phyloP scores from a whole-genome alignment of 2,329 filamentous ascomycete species.

The Chaetomiaceae sp. region DNA sequence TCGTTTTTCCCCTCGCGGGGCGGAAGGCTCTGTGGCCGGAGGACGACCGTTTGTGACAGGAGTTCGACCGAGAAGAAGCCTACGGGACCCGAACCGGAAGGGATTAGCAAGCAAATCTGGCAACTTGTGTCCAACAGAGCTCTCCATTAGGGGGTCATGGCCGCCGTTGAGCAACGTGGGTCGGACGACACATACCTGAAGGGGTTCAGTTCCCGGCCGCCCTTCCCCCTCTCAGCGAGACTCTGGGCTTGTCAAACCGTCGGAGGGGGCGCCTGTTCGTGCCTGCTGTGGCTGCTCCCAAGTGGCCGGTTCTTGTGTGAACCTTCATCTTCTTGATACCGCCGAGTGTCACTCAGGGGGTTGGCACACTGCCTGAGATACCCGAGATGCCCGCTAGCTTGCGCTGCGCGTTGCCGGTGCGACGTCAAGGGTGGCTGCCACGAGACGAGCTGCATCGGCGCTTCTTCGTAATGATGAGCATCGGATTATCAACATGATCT shows the following conservation, averaged over 20 bases:
- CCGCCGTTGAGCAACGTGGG: constrained; percentile 23
- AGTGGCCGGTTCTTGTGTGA: constrained; percentile 20
- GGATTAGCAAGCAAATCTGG: constrained; percentile 33
- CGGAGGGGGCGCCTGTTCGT: constrained; percentile 11
- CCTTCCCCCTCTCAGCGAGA: neutral
- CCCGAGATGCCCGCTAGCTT: neutral
- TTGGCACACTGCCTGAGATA: neutral
- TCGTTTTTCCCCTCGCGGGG: constrained; percentile 13
- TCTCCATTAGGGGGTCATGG: constrained; percentile 15
- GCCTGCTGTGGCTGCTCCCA: constrained; percentile 23
- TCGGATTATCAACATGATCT: neutral
- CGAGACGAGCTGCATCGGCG: neutral
- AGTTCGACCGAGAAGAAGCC: constrained; percentile 21
- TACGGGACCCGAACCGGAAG: constrained; percentile 29
- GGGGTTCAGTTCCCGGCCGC: neutral
- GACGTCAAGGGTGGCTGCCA: constrained; percentile 4
- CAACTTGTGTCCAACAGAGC: constrained; percentile 23
- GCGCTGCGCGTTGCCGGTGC: constrained; percentile 10
- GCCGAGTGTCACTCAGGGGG: constrained; percentile 8
- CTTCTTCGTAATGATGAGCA: too few species aligned
- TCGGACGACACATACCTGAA: constrained; percentile 17
- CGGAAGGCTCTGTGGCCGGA: constrained; percentile 16
- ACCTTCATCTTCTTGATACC: constrained; percentile 14
- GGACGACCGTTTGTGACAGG: constrained; percentile 21
- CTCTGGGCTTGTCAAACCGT: constrained; percentile 3